Evolutionary conservation across 1,139 yeast species (phyloP).

Genomic region (Hemisphaericaspora xylofermentans): DNA sequence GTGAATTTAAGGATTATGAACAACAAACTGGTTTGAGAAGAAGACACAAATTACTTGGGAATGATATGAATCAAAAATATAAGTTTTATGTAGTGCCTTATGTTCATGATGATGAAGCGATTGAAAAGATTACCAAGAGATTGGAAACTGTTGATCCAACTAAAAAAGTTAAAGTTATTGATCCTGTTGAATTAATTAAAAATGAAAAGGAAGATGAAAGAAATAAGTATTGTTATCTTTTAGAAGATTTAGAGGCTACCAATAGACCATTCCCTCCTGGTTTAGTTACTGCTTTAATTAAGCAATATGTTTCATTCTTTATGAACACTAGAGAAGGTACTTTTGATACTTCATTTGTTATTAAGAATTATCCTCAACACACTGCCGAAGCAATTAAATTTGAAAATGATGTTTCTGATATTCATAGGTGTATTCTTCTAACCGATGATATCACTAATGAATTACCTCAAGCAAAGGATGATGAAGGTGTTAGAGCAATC

Average conservation of each 20-base stretch:
- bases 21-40: conserved; percentile 53
- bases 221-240: conserved; percentile 40
- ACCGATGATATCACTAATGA: conserved; percentile 28
- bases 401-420: conserved; percentile 54
- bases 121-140: conserved; percentile 20
- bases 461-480: conserved; percentile 24
- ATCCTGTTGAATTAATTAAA: conserved; percentile 45
- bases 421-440: conserved; percentile 41
- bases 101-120: conserved; percentile 22
- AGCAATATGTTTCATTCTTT: conserved; percentile 42
- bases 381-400: conserved; percentile 64
- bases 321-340: conserved; percentile 43
- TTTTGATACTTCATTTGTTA: conserved; percentile 44
- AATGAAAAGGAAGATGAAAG: conserved; percentile 41
- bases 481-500: conserved; percentile 31
- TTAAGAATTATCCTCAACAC: conserved; percentile 55
- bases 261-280: conserved; percentile 54
- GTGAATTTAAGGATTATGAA: conserved; percentile 57
- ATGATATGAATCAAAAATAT: conserved; percentile 28
- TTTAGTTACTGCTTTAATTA: conserved; percentile 54
- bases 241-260: conserved; percentile 38
- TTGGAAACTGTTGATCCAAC: conserved; percentile 16
- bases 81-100: conserved; percentile 48
- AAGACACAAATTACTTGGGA: conserved; percentile 44
- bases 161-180: conserved; percentile 47